These are phyloP conservation scores for Blastobotrys apis DNA, from an alignment of 1,139 yeast genomes.

Conservation along the genomic window DNA sequence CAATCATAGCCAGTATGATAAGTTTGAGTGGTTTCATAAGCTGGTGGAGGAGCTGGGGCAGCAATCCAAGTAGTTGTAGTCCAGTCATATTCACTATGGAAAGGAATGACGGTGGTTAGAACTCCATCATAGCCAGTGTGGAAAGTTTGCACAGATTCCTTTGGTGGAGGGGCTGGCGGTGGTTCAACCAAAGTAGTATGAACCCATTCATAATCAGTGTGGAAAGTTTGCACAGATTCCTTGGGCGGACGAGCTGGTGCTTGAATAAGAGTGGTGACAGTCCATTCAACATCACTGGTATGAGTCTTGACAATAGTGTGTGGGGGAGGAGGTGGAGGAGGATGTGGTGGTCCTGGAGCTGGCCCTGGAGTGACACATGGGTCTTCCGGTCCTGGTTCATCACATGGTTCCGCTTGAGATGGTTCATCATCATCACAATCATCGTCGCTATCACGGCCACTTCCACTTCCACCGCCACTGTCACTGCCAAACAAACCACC, in stretches of 20 bases:
- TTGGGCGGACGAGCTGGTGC: background rate
- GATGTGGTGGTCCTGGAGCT: too few relatives aligned
- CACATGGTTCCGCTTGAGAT: background rate
- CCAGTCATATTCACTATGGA: too few relatives aligned
- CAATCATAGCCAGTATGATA: background rate
- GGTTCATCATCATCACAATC: background rate
- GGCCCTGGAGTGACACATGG: too few relatives aligned
- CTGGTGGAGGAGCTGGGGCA: background rate
- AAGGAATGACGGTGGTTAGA: background rate
- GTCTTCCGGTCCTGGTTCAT: too few relatives aligned
- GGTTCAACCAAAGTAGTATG: background rate
- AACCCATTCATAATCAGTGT: background rate
- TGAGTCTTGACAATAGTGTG: background rate
- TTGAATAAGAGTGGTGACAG: background rate
- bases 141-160: background rate
- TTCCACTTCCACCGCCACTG: background rate
- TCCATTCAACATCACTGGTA: background rate
- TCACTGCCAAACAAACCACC: too few relatives aligned
- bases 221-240: background rate
- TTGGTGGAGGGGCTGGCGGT: background rate
- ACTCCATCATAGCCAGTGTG: background rate
- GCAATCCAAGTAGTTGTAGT: too few relatives aligned
- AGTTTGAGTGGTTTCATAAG: background rate
- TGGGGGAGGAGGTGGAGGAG: background rate
- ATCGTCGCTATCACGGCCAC: background rate